Conservation (phyloP, 2,329 filamentous ascomycete genomes). For the Trichoderma cornu-damae region DNA sequence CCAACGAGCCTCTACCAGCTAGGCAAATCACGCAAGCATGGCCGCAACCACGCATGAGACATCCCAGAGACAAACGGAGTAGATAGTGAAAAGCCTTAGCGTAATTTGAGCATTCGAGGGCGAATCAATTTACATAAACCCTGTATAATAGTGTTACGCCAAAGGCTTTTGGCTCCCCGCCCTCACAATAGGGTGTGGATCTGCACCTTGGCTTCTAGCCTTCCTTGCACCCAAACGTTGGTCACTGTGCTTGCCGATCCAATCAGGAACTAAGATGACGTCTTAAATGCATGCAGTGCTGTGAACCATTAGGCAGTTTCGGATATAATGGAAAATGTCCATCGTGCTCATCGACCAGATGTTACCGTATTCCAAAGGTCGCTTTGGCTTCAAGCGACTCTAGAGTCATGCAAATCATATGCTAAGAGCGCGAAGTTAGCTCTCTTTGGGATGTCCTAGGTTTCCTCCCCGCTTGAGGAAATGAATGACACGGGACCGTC, state of each 20-base stretch:
- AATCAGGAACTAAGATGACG: slow-evolving; percentile 8
- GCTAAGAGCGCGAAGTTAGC: not conserved
- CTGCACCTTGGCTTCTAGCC: not conserved
- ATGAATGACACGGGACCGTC: not conserved
- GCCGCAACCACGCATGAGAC: not conserved
- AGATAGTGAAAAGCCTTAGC: not conserved
- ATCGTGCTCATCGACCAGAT: not conserved
- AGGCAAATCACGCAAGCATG: not conserved
- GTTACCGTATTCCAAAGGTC: not conserved
- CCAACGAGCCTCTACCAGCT: not conserved
- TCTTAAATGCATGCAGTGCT: not conserved
- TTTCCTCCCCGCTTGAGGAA: slow-evolving; percentile 11
- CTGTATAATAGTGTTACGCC: not conserved
- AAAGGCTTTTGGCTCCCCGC: not conserved
- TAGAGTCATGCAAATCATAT: not conserved
- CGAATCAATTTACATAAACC: not conserved
- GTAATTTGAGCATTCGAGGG: not conserved
- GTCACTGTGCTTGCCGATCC: slow-evolving; percentile 4
- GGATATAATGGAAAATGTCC: not conserved
- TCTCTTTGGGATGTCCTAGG: not conserved
- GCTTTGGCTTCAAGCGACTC: not conserved
- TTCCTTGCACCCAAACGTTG: not conserved
- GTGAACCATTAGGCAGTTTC: not conserved
- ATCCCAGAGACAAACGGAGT: slow-evolving; percentile 6
- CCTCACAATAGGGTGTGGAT: not conserved